phyloP scores from a whole-genome alignment of 768 basidiomycete species.

The Boletus sensibilis region DNA sequence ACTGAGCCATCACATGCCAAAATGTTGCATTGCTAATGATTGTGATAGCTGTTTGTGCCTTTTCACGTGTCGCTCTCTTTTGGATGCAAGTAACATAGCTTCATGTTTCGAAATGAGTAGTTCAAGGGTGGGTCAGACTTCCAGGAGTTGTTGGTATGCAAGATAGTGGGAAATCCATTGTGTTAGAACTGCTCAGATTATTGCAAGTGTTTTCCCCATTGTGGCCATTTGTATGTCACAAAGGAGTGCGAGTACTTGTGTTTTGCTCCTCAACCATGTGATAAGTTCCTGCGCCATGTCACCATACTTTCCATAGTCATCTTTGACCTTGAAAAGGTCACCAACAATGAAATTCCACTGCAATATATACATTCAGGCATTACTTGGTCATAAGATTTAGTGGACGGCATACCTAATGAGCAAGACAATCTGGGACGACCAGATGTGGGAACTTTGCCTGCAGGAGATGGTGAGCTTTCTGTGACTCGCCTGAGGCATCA shows the following conservation, averaged over 20 bases:
- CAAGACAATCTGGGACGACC: slow-evolving; percentile 36
- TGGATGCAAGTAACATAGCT: not conserved
- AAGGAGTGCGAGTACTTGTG: slow-evolving; percentile 31
- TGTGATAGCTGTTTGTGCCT: not conserved
- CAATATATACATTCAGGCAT: too few relatives aligned
- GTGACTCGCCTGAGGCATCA: slow-evolving; percentile 38
- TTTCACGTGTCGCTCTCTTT: not conserved
- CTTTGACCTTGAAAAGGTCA: slow-evolving; percentile 35
- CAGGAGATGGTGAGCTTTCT: slow-evolving; percentile 26
- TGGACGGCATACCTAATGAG: slow-evolving; percentile 34
- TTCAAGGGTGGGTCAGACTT: not conserved
- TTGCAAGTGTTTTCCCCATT: not conserved
- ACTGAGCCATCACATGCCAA: not conserved
- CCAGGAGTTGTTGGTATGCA: not conserved
- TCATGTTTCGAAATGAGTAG: too few relatives aligned
- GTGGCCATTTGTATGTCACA: slow-evolving; percentile 17
- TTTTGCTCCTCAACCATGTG: slow-evolving; percentile 39
- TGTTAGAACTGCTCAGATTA: not conserved
- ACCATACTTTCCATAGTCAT: slow-evolving; percentile 21
- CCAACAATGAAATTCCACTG: slow-evolving; percentile 42
- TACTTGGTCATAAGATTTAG: too few relatives aligned
- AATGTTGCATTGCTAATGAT: not conserved
- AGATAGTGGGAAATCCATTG: not conserved
- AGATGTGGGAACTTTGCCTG: slow-evolving; percentile 19
- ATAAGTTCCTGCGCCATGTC: slow-evolving; percentile 35